A percentile compares a stretch with the other conserved stretches of the same genome.
Evolutionary conservation across 257 asterid genomes (phyloP).

Genomic region (Fraxinus cuspidata): DNA sequence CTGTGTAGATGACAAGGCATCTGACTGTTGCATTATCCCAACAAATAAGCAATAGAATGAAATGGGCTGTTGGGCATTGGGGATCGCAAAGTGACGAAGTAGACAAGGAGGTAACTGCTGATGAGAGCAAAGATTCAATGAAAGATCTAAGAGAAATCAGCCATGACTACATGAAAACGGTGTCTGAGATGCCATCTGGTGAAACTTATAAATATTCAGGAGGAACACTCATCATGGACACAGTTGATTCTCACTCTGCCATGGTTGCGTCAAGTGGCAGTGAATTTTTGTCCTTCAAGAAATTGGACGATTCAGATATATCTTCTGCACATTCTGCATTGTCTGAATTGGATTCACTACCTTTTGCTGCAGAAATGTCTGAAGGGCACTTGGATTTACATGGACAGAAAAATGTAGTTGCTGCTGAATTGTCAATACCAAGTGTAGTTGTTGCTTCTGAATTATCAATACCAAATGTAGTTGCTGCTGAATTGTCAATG

Average conservation of each 20-base stretch:
- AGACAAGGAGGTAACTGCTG: constrained; percentile 31
- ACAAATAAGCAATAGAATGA: constrained; percentile 47
- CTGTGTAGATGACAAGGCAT: constrained; percentile 58
- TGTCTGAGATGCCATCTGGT: constrained; percentile 29
- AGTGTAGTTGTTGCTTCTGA: constrained; percentile 28
- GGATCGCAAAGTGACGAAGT: constrained; percentile 30
- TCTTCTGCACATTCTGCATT: constrained; percentile 30
- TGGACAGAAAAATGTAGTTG: constrained; percentile 33
- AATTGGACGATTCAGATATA: constrained; percentile 36
- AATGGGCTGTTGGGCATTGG: constrained; percentile 44
- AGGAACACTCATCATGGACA: constrained; percentile 34
- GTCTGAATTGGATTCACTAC: constrained; percentile 31
- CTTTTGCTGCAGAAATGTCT: constrained; percentile 33
- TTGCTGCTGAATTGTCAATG: not conserved
- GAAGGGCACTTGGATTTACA: constrained; percentile 41
- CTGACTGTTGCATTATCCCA: constrained; percentile 48
- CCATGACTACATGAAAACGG: constrained; percentile 22
- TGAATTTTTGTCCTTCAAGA: constrained; percentile 31
- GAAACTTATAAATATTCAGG: constrained; percentile 33
- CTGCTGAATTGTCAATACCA: constrained; percentile 20
- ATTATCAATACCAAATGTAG: not conserved
- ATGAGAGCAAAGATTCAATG: constrained; percentile 21
- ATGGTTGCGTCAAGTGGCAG: constrained; percentile 36
- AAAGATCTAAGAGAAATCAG: constrained; percentile 38
- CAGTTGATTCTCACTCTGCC: constrained; percentile 35